Evolutionary conservation across 495 filamentous ascomycete genomes (phyloP).

Genomic region (Aspergillus asperescens): DNA sequence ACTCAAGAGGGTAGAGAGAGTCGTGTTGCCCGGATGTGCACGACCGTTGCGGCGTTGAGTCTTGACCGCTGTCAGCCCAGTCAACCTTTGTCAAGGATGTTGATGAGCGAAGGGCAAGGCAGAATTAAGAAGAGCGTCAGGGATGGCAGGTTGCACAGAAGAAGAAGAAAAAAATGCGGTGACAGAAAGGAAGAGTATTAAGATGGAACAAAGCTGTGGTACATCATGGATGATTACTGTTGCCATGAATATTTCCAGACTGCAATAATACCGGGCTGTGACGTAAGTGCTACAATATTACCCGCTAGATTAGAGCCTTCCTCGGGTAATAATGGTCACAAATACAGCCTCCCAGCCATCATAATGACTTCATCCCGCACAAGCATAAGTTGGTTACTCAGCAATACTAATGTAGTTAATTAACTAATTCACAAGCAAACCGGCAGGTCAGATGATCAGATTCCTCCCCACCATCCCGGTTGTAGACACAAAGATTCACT

Average conservation of each 20-base stretch:
- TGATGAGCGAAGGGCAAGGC: conserved; percentile 5
- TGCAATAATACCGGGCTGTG: conserved; percentile 9
- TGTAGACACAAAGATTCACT: too few species aligned
- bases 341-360: neutral
- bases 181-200: conserved; percentile 2
- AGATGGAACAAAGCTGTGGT: neutral
- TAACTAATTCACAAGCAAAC: too few species aligned
- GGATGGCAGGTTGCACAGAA: conserved; percentile 9
- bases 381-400: conserved; percentile 2
- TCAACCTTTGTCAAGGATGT: conserved; percentile 5
- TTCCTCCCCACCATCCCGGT: too few species aligned
- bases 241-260: too few species aligned
- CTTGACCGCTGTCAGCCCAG: conserved; percentile 1
- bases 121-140: neutral
- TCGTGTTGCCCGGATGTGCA: neutral
- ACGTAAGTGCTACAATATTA: conserved; percentile 12
- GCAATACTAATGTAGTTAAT: neutral
- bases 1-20: neutral
- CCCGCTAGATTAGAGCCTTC: neutral
- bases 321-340: conserved; percentile 7
- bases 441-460: too few species aligned
- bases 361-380: conserved; percentile 21
- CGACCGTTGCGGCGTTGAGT: neutral
- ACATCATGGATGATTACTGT: too few species aligned
- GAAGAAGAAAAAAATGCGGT: neutral